A percentile compares a stretch with the other conserved stretches of the same genome.
These are phyloP conservation scores for Neurospora sp. DNA, from an alignment of 495 filamentous ascomycete genomes.

Conservation along the genomic window DNA sequence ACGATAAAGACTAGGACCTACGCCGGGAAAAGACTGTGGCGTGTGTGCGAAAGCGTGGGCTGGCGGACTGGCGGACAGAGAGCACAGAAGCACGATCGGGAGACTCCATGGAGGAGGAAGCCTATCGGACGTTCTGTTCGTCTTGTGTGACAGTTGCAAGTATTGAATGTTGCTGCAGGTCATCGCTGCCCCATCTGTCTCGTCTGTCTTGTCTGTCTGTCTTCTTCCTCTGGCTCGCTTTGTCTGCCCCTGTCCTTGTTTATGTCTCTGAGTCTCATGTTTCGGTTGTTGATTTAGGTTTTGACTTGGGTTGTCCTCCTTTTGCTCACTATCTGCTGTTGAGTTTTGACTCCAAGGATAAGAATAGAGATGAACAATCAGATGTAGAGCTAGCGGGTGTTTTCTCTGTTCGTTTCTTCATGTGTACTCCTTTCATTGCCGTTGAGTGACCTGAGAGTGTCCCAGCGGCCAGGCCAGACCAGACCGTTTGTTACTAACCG, in stretches of 20 bases:
- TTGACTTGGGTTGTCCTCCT: neutral
- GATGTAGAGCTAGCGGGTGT: neutral
- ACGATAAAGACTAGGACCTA: neutral
- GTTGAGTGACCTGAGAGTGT: neutral
- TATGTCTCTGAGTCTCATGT: neutral
- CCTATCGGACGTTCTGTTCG: neutral
- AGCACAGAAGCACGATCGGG: conserved; percentile 5
- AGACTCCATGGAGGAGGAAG: conserved; percentile 1
- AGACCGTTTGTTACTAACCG: neutral
- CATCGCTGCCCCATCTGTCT: neutral
- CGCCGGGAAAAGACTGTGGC: neutral
- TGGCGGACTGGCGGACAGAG: neutral
- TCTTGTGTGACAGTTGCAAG: neutral
- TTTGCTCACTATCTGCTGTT: neutral
- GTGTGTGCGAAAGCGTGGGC: neutral
- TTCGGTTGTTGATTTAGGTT: neutral
- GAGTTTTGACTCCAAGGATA: neutral
- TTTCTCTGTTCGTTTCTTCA: neutral
- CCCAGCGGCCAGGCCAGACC: neutral
- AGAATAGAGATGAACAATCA: neutral
- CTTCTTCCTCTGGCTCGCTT: too few relatives aligned
- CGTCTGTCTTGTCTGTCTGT: neutral
- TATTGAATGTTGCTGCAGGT: neutral
- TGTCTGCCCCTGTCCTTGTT: neutral
- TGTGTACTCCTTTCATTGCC: neutral